These are phyloP conservation scores for Chernovozyma sophiae-reginae DNA, from an alignment of 1,139 yeast genomes.

Conservation along the genomic window DNA sequence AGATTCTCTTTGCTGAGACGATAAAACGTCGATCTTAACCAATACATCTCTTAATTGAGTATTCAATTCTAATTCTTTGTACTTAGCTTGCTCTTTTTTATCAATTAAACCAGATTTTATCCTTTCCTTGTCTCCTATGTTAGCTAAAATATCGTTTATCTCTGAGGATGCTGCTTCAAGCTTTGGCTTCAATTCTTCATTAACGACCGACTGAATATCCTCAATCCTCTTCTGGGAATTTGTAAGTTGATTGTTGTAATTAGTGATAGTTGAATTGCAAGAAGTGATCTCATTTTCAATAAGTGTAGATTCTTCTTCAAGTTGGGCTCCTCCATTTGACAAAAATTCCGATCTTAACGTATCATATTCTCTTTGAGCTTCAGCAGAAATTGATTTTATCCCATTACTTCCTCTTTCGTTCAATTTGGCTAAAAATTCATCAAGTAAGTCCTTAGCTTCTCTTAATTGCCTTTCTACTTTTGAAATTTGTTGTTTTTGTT, in stretches of 20 bases:
- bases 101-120: constrained; percentile 37
- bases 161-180: constrained; percentile 31
- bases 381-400: constrained; percentile 32
- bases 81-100: constrained; percentile 41
- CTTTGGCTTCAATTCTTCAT: constrained; percentile 29
- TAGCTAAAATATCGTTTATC: constrained; percentile 29
- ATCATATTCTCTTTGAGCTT: constrained; percentile 59
- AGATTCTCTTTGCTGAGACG: constrained; percentile 73
- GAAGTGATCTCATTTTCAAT: constrained; percentile 45
- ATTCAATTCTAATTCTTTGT: constrained; percentile 53
- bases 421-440: constrained; percentile 36
- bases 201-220: constrained; percentile 26
- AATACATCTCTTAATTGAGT: constrained; percentile 63
- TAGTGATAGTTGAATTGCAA: constrained; percentile 32
- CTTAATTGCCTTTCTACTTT: constrained; percentile 45
- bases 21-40: constrained; percentile 61
- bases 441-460: constrained; percentile 41
- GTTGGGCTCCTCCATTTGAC: constrained; percentile 52
- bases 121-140: constrained; percentile 35
- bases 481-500: constrained; percentile 45
- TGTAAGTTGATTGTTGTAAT: constrained; percentile 41
- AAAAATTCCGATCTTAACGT: constrained; percentile 54
- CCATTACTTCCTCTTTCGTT: constrained; percentile 16
- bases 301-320: constrained; percentile 48
- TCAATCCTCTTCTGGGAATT: constrained; percentile 37